phyloP scores from a whole-genome alignment of 2,329 filamentous ascomycete genomes.

The Diaporthe nobilis region DNA sequence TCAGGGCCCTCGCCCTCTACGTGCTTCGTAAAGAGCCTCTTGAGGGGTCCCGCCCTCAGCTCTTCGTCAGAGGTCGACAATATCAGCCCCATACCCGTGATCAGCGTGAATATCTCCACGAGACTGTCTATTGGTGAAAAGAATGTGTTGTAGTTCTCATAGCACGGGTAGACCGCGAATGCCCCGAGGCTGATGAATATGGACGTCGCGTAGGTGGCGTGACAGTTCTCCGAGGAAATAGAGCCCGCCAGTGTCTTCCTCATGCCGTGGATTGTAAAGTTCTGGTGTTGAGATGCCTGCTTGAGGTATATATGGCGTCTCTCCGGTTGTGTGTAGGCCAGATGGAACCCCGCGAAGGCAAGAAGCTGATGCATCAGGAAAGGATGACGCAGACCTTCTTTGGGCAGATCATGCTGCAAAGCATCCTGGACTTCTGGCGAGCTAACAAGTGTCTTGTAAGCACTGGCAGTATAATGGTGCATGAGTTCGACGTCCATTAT shows the following conservation, averaged over 20 bases:
- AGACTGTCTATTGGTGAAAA: constrained; percentile 42
- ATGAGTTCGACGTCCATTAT: constrained; percentile 54
- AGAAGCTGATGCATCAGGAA: constrained; percentile 47
- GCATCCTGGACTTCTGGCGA: neutral
- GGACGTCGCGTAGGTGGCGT: constrained; percentile 39
- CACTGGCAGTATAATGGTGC: constrained; percentile 52
- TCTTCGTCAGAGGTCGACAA: constrained; percentile 40
- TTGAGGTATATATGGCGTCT: constrained; percentile 40
- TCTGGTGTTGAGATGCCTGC: constrained; percentile 45
- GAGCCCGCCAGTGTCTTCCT: constrained; percentile 39
- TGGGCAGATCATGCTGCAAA: constrained; percentile 32
- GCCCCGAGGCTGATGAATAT: constrained; percentile 44
- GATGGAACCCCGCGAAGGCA: constrained; percentile 44
- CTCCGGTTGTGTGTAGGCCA: constrained; percentile 43
- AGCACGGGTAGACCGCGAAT: constrained; percentile 39
- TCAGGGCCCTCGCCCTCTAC: neutral
- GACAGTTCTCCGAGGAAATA: constrained; percentile 40
- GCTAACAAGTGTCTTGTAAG: constrained; percentile 23
- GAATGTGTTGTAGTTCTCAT: neutral
- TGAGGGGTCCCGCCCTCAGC: constrained; percentile 42
- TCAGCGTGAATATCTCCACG: constrained; percentile 43
- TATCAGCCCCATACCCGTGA: constrained; percentile 45
- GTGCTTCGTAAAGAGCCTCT: constrained; percentile 40
- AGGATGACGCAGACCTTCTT: constrained; percentile 42
- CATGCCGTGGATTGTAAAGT: constrained; percentile 44